Percentiles rank a stretch among this genome's conserved stretches.
phyloP scores from a whole-genome alignment of 2,329 filamentous ascomycete species.

The Myriosclerotinia curreyana region DNA sequence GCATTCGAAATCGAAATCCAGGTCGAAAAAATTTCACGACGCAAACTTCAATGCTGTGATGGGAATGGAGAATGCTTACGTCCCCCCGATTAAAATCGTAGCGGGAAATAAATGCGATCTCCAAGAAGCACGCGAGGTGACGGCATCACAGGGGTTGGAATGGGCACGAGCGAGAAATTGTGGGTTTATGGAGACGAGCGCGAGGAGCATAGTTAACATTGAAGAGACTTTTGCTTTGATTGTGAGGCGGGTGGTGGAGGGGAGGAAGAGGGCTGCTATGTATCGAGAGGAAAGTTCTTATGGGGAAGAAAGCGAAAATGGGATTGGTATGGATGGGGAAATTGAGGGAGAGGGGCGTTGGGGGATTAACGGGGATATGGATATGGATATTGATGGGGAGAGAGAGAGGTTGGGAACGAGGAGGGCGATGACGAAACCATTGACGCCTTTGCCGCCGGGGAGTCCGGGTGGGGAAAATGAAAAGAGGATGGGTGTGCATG shows the following conservation, averaged over 20 bases:
- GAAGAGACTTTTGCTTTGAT: slow-evolving; percentile 81
- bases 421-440: slow-evolving; percentile 17
- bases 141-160: slow-evolving; percentile 68
- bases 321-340: slow-evolving; percentile 23
- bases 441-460: slow-evolving; percentile 2
- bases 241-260: slow-evolving; percentile 59
- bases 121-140: slow-evolving; percentile 64
- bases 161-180: slow-evolving; percentile 72
- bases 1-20: neutral
- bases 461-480: neutral
- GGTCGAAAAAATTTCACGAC: too few species aligned
- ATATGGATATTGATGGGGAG: neutral
- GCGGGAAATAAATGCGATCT: slow-evolving; percentile 86
- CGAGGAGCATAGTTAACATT: slow-evolving; percentile 79
- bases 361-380: too few species aligned
- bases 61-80: slow-evolving; percentile 29
- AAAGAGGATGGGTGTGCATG: neutral
- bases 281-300: neutral
- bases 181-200: slow-evolving; percentile 89
- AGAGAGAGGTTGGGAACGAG: slow-evolving; percentile 1
- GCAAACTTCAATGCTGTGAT: neutral
- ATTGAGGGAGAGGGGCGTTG: slow-evolving; percentile 22
- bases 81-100: slow-evolving; percentile 70
- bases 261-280: slow-evolving; percentile 28
- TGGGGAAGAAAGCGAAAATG: slow-evolving; percentile 16